Conservation (phyloP, 2,329 filamentous ascomycete species). For the Fusarium redolens region DNA sequence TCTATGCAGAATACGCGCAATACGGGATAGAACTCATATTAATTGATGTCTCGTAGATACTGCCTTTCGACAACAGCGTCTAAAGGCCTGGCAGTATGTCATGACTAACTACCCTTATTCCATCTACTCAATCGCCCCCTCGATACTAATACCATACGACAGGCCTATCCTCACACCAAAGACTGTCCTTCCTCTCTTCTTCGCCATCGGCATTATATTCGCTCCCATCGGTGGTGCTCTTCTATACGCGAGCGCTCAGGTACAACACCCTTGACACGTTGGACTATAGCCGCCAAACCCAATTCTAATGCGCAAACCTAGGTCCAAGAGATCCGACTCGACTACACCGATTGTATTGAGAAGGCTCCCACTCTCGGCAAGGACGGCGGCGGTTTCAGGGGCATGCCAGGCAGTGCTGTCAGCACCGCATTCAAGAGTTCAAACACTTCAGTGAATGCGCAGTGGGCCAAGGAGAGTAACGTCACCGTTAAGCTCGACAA, state of each 20-base stretch:
- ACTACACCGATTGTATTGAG: constrained; percentile 83
- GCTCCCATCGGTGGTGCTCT: constrained; percentile 90
- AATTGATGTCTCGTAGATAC: constrained; percentile 72
- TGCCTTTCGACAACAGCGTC: constrained; percentile 93
- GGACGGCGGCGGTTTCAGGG: constrained; percentile 49
- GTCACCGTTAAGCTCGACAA: constrained; percentile 50
- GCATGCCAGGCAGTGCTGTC: constrained; percentile 69
- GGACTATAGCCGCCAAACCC: background rate
- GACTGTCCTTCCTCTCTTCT: constrained; percentile 91
- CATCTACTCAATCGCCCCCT: constrained; percentile 6
- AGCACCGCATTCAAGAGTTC: constrained; percentile 77
- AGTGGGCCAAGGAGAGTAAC: constrained; percentile 57
- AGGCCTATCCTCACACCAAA: constrained; percentile 96
- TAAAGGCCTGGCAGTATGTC: constrained; percentile 97
- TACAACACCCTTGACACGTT: constrained; percentile 50
- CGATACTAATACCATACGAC: constrained; percentile 52
- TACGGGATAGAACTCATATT: constrained; percentile 14
- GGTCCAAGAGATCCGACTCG: constrained; percentile 91
- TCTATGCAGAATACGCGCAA: background rate
- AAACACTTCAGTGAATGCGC: constrained; percentile 52
- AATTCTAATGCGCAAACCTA: constrained; percentile 50
- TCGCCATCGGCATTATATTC: constrained; percentile 89
- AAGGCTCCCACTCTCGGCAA: constrained; percentile 60
- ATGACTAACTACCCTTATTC: constrained; percentile 53
- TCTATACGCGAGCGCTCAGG: constrained; percentile 85